Percentiles rank a stretch among this genome's conserved stretches.
phyloP scores from a whole-genome alignment of 768 basidiomycete genomes.

The Russula brevipes region DNA sequence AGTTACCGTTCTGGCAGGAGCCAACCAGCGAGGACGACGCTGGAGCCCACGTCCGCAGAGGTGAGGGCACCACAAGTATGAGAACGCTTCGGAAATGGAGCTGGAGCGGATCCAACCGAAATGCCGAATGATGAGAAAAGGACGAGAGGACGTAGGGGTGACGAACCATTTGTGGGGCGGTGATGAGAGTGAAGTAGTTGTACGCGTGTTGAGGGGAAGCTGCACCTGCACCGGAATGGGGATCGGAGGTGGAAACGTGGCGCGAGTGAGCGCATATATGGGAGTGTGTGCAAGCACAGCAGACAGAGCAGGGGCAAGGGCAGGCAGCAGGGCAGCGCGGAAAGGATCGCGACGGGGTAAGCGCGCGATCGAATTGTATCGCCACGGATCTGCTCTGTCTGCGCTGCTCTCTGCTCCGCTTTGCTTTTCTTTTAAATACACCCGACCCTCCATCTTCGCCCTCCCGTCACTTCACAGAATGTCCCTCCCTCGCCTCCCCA shows the following conservation, averaged over 20 bases:
- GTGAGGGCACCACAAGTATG: slow-evolving; percentile 29
- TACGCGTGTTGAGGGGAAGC: not conserved
- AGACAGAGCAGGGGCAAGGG: too few species aligned
- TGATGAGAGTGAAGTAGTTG: not conserved
- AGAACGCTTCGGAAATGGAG: slow-evolving; percentile 28
- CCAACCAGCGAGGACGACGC: slow-evolving; percentile 76
- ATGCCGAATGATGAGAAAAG: slow-evolving; percentile 10
- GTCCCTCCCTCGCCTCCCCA: slow-evolving; percentile 48
- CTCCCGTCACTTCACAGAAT: slow-evolving; percentile 30
- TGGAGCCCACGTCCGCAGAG: slow-evolving; percentile 22
- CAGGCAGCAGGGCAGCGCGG: not conserved
- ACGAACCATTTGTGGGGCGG: slow-evolving; percentile 2
- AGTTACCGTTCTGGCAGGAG: slow-evolving; percentile 76
- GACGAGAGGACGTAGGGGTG: not conserved
- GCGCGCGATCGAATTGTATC: not conserved
- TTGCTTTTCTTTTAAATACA: not conserved
- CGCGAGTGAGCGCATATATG: not conserved
- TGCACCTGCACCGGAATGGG: not conserved
- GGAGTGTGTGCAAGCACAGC: not conserved
- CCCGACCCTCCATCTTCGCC: not conserved
- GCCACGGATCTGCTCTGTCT: not conserved
- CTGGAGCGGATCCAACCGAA: slow-evolving; percentile 20
- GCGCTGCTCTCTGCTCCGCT: too few species aligned
- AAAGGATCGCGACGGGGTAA: not conserved
- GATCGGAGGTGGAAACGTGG: not conserved